phyloP scores from a whole-genome alignment of 1,139 yeast species.

The Scheffersomyces insectosa region DNA sequence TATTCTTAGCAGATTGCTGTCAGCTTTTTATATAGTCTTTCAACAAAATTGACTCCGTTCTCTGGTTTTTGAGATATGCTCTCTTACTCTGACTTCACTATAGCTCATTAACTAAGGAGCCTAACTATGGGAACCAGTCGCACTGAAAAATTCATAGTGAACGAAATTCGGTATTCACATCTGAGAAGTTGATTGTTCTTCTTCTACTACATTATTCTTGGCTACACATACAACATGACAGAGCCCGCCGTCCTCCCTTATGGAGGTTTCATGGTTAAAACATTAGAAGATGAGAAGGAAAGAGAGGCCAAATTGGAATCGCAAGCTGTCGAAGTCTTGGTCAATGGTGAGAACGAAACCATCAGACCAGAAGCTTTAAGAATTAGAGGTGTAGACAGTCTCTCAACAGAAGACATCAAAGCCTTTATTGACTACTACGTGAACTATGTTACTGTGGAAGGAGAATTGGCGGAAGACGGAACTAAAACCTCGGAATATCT shows the following conservation, averaged over 20 bases:
- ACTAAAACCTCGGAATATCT: conserved; percentile 10
- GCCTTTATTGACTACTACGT: conserved; percentile 52
- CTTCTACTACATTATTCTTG: too few relatives aligned
- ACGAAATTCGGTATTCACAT: neutral
- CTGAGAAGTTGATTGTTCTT: too few relatives aligned
- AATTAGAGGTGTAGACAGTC: conserved; percentile 65
- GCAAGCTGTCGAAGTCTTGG: conserved; percentile 37
- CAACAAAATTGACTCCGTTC: too few relatives aligned
- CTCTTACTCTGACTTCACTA: too few relatives aligned
- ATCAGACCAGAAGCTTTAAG: conserved; percentile 53
- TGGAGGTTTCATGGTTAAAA: conserved; percentile 44
- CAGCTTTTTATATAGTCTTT: too few relatives aligned
- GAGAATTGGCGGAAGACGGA: conserved; percentile 19
- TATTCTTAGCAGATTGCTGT: too few relatives aligned
- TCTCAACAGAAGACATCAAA: conserved; percentile 66
- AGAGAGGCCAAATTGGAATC: conserved; percentile 30
- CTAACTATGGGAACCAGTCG: too few relatives aligned
- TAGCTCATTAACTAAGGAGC: too few relatives aligned
- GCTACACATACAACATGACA: conserved; percentile 16
- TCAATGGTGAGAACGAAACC: conserved; percentile 28
- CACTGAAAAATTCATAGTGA: too few relatives aligned
- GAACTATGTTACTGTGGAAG: conserved; percentile 31
- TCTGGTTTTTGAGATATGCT: too few relatives aligned
- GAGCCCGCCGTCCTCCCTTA: conserved; percentile 45
- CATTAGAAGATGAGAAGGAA: conserved; percentile 40